A percentile compares a stretch with the other conserved stretches of the same genome.
Conservation (phyloP, 345 rosid species). For the Turritis glabra region DNA sequence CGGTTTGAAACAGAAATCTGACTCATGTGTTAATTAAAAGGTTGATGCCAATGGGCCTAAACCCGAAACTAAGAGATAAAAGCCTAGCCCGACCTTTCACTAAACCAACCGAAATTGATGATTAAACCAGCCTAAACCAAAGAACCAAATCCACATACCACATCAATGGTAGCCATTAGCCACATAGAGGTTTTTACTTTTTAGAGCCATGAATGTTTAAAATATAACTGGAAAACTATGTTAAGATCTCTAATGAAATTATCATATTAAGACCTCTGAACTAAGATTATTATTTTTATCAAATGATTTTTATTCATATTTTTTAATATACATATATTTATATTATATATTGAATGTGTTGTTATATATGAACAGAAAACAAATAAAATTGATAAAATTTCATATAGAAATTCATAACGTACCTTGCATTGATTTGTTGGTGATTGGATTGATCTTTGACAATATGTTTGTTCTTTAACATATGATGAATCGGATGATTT, state of each 20-base stretch:
- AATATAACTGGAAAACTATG: not conserved
- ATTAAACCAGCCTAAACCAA: constrained; percentile 9
- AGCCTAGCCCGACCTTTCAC: not conserved
- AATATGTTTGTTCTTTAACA: constrained; percentile 16
- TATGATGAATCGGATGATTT: constrained; percentile 12
- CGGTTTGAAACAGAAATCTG: too few relatives aligned
- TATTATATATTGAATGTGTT: not conserved
- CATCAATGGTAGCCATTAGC: not conserved
- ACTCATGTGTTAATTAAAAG: too few relatives aligned
- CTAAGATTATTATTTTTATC: not conserved
- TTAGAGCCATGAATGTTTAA: not conserved
- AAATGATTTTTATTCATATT: not conserved
- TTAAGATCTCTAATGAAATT: not conserved
- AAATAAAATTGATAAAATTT: not conserved
- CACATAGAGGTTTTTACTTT: not conserved
- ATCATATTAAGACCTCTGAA: not conserved
- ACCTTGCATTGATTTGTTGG: not conserved
- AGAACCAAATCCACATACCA: not conserved
- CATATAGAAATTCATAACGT: not conserved
- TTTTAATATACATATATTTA: not conserved
- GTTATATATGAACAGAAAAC: not conserved
- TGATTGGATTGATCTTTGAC: constrained; percentile 20
- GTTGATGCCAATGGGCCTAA: not conserved
- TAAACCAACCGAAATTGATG: not conserved
- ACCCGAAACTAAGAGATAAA: constrained; percentile 1